Evolutionary conservation across 441 rosid species (phyloP).

Genomic region (Mallotus repandus): DNA sequence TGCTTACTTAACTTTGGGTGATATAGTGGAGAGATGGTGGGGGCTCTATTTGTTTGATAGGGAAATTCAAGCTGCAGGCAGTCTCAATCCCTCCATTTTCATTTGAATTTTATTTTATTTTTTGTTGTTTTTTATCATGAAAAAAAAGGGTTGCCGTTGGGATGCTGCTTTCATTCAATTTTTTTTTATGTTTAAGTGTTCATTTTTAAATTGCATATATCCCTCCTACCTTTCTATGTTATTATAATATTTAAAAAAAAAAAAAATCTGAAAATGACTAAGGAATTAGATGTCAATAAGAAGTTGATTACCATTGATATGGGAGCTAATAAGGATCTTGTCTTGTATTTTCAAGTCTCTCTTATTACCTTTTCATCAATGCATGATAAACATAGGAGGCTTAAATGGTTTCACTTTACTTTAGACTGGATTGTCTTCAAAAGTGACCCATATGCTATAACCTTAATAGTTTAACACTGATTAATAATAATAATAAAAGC

Average conservation of each 20-base stretch:
- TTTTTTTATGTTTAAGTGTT: too few relatives aligned
- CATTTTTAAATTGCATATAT: neutral
- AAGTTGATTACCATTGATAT: conserved; percentile 8
- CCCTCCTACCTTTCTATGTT: neutral
- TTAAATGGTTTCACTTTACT: neutral
- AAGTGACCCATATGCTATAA: neutral
- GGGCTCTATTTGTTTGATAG: conserved; percentile 24
- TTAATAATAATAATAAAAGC: too few relatives aligned
- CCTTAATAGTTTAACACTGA: too few relatives aligned
- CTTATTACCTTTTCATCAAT: neutral
- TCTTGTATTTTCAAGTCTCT: too few relatives aligned
- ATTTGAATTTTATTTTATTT: conserved; percentile 3
- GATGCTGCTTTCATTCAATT: conserved; percentile 38
- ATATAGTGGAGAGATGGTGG: conserved; percentile 15
- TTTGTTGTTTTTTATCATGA: conserved; percentile 12
- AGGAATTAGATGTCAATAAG: conserved; percentile 4
- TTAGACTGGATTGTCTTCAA: neutral
- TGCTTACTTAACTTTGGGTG: conserved; percentile 24
- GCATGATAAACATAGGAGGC: neutral
- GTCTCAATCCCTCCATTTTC: conserved; percentile 27
- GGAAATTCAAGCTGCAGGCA: conserved; percentile 29
- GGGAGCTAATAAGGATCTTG: neutral
- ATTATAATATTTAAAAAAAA: neutral
- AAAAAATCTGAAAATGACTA: conserved; percentile 22
- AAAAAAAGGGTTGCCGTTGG: conserved; percentile 41